Conservation (phyloP, 345 rosid genomes). For the Hypericum perforatum region DNA sequence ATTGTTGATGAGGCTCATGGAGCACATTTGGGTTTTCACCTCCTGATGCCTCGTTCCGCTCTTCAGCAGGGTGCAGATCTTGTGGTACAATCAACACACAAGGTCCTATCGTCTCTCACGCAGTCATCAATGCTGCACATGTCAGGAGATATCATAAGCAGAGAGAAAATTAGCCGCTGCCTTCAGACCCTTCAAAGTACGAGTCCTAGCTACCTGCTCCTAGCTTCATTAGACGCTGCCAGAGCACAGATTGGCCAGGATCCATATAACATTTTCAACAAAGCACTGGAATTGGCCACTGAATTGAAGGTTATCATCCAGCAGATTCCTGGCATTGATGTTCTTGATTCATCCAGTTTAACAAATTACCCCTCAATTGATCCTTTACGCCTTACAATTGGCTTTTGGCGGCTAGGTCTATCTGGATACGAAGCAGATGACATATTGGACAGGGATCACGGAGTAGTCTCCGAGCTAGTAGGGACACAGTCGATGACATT, state of each 20-base stretch:
- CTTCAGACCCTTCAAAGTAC: slow-evolving; percentile 5
- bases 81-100: slow-evolving; percentile 23
- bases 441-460: slow-evolving; percentile 22
- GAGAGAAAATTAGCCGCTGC: slow-evolving; percentile 33
- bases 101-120: slow-evolving; percentile 34
- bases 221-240: slow-evolving; percentile 58
- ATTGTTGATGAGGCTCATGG: slow-evolving; percentile 10
- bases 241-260: slow-evolving; percentile 46
- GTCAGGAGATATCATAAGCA: slow-evolving; percentile 34
- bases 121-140: slow-evolving; percentile 61
- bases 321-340: slow-evolving; percentile 28
- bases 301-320: slow-evolving; percentile 20
- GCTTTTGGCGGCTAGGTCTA: slow-evolving; percentile 17
- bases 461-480: slow-evolving; percentile 39
- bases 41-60: slow-evolving; percentile 18
- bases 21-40: slow-evolving; percentile 25
- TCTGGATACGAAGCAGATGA: slow-evolving; percentile 19
- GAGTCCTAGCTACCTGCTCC: slow-evolving; percentile 15
- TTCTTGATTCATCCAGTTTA: slow-evolving; percentile 22
- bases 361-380: slow-evolving; percentile 27
- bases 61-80: slow-evolving; percentile 19
- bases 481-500: slow-evolving; percentile 32
- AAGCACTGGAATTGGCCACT: slow-evolving; percentile 28
- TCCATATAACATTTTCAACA: slow-evolving; percentile 25
- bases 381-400: slow-evolving; percentile 45